Conservation (phyloP, 23 red algal genomes). For the Agarophyton chilense region DNA sequence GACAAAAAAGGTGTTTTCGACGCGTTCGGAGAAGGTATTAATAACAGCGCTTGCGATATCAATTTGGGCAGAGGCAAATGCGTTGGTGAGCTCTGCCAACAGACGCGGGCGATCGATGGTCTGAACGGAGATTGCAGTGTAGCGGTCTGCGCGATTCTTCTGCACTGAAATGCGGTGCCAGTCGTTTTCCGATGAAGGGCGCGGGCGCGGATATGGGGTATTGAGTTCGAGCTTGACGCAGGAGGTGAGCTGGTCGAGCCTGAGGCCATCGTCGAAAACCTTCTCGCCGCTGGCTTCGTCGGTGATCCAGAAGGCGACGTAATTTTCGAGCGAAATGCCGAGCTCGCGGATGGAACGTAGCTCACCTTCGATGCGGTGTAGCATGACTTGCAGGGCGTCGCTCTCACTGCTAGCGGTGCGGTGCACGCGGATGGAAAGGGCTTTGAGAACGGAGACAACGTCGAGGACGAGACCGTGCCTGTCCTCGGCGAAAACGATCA, state of each 20-base stretch:
- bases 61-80: conserved; percentile 22
- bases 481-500: conserved; percentile 66
- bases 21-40: conserved; percentile 41
- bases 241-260: conserved; percentile 52
- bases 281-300: conserved; percentile 57
- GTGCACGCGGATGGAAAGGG: conserved; percentile 48
- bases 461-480: conserved; percentile 70
- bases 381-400: conserved; percentile 46
- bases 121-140: conserved; percentile 70
- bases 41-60: conserved; percentile 63
- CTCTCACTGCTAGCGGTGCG: conserved; percentile 43
- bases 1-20: conserved; percentile 78
- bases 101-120: conserved; percentile 66
- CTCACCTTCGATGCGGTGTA: conserved; percentile 66
- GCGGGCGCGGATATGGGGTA: conserved; percentile 63
- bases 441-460: conserved; percentile 68
- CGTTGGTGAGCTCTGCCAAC: conserved; percentile 31
- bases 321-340: conserved; percentile 43
- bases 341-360: conserved; percentile 46
- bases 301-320: conserved; percentile 65
- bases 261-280: conserved; percentile 52
- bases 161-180: conserved; percentile 74
- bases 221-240: conserved; percentile 75
- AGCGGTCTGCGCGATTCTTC: conserved; percentile 56
- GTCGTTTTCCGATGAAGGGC: background rate